Evolutionary conservation across 2,329 filamentous ascomycete genomes (phyloP).

Genomic region (Thermothelomyces thermophilus): DNA sequence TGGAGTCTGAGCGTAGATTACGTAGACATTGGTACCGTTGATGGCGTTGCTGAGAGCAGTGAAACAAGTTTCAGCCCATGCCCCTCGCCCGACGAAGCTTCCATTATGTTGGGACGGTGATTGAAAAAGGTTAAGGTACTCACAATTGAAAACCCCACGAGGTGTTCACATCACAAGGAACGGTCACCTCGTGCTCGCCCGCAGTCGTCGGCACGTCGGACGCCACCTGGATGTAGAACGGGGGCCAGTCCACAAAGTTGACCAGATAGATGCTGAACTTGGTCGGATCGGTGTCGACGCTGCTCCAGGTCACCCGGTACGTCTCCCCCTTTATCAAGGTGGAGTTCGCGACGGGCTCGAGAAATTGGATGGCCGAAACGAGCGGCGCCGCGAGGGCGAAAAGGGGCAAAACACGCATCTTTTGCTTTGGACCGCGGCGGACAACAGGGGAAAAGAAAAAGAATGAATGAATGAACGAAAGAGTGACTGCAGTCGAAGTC

Average conservation of each 20-base stretch:
- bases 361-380: constrained; percentile 29
- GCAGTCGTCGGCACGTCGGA: constrained; percentile 30
- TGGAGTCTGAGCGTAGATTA: constrained; percentile 37
- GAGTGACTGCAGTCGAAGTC: constrained; percentile 9
- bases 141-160: constrained; percentile 37
- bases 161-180: constrained; percentile 33
- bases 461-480: no score
- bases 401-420: constrained; percentile 27
- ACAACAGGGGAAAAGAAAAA: no score
- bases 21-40: constrained; percentile 40
- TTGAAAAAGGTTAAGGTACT: no score
- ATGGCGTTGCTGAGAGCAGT: constrained; percentile 32
- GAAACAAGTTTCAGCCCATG: no score
- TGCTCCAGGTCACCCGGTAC: constrained; percentile 32
- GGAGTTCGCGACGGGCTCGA: constrained; percentile 30
- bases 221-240: constrained; percentile 34
- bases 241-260: constrained; percentile 41
- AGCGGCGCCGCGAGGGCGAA: constrained; percentile 29
- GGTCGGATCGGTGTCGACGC: constrained; percentile 36
- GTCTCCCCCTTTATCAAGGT: constrained; percentile 32
- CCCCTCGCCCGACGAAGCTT: no score
- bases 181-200: constrained; percentile 29
- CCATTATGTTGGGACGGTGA: no score
- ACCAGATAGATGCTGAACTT: constrained; percentile 37
- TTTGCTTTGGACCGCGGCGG: constrained; percentile 9